Base-by-base conservation (phyloP, 257 asterid genomes). In the Schizonepeta tenuifolia region DNA sequence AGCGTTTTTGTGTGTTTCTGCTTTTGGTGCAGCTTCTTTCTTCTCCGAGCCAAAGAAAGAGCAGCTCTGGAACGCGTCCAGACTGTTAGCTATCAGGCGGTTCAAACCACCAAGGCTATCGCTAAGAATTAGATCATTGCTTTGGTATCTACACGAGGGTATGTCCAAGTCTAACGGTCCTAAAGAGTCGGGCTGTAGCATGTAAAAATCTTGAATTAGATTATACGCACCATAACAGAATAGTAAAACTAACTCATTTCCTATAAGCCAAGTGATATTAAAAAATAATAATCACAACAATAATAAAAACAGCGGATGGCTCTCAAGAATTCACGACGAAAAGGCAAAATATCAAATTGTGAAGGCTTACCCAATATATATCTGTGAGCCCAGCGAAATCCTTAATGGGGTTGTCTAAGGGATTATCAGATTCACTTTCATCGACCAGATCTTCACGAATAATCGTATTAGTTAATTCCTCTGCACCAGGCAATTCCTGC, bases 131-230 rank as follows among this genome's bases (percentile, higher is more conserved):
- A 88, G 92, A 75, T 95, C 96, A 21, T 84, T 89, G 78, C 75
- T 85, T 81, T 70, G 88, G 78, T 90, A 88, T 95, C 95, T 92
- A 89, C 90, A 83, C 9, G 98, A 78, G 80, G 93, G 85, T 68
- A 88, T 71, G 69, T 87, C 99, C 96, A 95, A 84, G 71, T 95
- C 97, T 83, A 95, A 79, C 17, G 91, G 86, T 78, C 99, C 99
- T 85, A 95, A 82, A 18, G 98, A 92, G 83, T 95, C 98, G 2
- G 97, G 92, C 99, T 95, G 98, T 80, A 74, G 55, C 61, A 69
- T 56, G 14, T 56, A 77, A 78, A 70, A 67, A 50, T 54, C 17
- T 26, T 12, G 62, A 73, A 82, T 79, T 56, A 78, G 77, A 71
- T 76, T 40, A 72, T 12, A 56, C 17, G 58, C 2, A 22, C 28